phyloP scores from a whole-genome alignment of 2,329 filamentous ascomycete species.

The Atkinsonella texensis region DNA sequence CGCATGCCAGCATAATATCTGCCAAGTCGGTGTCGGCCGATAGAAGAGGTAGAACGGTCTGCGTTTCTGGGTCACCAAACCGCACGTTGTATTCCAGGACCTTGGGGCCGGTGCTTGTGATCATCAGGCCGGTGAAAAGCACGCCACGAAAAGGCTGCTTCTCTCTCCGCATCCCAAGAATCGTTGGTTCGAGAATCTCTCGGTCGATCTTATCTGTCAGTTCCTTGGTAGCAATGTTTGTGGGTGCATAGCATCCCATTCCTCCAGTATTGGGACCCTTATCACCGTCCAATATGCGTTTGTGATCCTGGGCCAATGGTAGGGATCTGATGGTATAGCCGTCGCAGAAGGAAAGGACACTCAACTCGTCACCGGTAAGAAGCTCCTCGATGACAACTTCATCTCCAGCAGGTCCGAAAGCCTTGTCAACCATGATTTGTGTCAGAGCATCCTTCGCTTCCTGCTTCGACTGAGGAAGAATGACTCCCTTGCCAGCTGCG shows the following conservation, averaged over 20 bases:
- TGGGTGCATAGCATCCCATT: constrained; percentile 96
- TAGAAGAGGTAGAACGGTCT: constrained; percentile 72
- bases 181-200: constrained; percentile 77
- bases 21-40: constrained; percentile 71
- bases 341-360: constrained; percentile 83
- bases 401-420: constrained; percentile 76
- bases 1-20: constrained; percentile 77
- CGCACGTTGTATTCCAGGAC: constrained; percentile 89
- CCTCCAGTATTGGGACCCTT: constrained; percentile 88
- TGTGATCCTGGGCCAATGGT: constrained; percentile 92
- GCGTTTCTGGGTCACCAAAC: constrained; percentile 85
- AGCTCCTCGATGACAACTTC: constrained; percentile 96
- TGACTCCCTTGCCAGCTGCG: constrained; percentile 90
- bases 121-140: constrained; percentile 87
- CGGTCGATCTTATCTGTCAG: constrained; percentile 68
- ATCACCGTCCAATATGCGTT: constrained; percentile 85
- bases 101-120: constrained; percentile 69
- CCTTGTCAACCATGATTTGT: constrained; percentile 80
- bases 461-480: constrained; percentile 69
- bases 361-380: constrained; percentile 81
- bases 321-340: constrained; percentile 73
- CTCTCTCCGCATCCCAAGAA: constrained; percentile 78
- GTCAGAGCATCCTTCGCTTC: constrained; percentile 74
- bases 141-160: constrained; percentile 61
- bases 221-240: constrained; percentile 61